phyloP scores from a whole-genome alignment of 179 eudicot species.

The Nepenthes alata region DNA sequence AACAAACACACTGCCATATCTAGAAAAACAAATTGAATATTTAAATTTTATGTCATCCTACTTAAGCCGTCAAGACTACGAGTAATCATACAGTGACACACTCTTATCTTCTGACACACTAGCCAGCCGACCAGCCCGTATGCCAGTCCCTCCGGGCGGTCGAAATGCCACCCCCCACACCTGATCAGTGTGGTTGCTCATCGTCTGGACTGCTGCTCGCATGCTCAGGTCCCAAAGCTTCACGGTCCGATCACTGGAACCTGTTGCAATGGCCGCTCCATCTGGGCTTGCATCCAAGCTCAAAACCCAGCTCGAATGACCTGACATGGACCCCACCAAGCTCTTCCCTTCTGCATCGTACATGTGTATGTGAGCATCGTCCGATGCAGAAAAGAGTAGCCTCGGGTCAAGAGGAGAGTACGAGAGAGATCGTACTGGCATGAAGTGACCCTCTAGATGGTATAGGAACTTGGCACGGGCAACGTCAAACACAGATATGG shows the following conservation, averaged over 20 bases:
- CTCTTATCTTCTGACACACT: constrained; percentile 94
- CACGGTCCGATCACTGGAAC: constrained; percentile 82
- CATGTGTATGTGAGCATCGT: constrained; percentile 71
- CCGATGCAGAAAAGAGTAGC: constrained; percentile 76
- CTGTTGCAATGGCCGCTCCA: constrained; percentile 73
- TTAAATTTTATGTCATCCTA: not conserved
- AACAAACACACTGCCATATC: not conserved
- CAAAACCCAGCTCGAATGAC: constrained; percentile 86
- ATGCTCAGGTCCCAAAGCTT: constrained; percentile 80
- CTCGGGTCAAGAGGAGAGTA: constrained; percentile 57
- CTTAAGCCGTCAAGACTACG: constrained; percentile 14
- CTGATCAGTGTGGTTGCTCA: constrained; percentile 73
- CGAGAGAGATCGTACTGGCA: constrained; percentile 78
- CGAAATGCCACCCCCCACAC: constrained; percentile 94
- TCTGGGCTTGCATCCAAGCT: constrained; percentile 81
- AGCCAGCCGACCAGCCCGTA: constrained; percentile 55
- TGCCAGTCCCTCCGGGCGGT: constrained; percentile 47
- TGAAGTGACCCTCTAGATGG: constrained; percentile 82
- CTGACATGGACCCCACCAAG: constrained; percentile 67
- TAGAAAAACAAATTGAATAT: not conserved
- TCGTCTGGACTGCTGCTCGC: constrained; percentile 76
- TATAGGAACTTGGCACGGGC: constrained; percentile 63
- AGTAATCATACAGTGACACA: constrained; percentile 66
- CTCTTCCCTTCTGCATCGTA: constrained; percentile 85
- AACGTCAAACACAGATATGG: constrained; percentile 79